These are phyloP conservation scores for Iris pallida DNA, from an alignment of 116 monocot genomes.

Conservation along the genomic window DNA sequence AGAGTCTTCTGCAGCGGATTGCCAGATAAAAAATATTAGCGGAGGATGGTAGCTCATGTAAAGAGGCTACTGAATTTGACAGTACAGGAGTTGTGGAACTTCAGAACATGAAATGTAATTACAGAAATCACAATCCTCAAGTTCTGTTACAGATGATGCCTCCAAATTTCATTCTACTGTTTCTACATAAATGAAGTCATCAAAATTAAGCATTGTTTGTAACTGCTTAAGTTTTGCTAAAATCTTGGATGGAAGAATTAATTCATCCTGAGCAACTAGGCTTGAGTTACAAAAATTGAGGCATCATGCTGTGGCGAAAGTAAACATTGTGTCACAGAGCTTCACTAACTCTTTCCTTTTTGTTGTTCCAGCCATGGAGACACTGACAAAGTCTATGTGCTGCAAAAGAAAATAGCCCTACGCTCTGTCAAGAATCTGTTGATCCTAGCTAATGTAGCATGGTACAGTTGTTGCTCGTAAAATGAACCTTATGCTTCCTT, in stretches of 20 bases:
- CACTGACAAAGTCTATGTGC: constrained; percentile 78
- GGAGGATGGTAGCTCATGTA: constrained; percentile 5
- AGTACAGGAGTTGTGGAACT: constrained; percentile 1
- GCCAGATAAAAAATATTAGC: constrained; percentile 1
- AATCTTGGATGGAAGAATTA: not conserved
- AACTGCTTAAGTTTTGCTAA: not conserved
- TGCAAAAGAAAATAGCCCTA: constrained; percentile 59
- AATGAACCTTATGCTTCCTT: not conserved
- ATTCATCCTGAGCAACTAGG: no score
- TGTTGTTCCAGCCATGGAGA: constrained; percentile 55
- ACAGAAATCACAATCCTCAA: no score
- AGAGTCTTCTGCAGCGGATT: no score
- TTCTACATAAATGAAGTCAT: no score
- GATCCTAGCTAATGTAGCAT: constrained; percentile 69
- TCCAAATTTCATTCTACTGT: no score
- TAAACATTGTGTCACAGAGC: not conserved
- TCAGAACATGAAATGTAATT: no score
- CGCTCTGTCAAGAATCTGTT: constrained; percentile 71
- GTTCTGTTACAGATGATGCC: no score
- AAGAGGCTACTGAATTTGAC: constrained; percentile 8
- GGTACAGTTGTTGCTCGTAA: constrained; percentile 30
- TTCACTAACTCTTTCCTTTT: not conserved
- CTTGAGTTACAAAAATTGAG: not conserved
- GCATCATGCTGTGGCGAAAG: not conserved
- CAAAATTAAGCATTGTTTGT: no score